Conservation (phyloP, 345 rosid species). For the Diplotaxis tenuifolia region DNA sequence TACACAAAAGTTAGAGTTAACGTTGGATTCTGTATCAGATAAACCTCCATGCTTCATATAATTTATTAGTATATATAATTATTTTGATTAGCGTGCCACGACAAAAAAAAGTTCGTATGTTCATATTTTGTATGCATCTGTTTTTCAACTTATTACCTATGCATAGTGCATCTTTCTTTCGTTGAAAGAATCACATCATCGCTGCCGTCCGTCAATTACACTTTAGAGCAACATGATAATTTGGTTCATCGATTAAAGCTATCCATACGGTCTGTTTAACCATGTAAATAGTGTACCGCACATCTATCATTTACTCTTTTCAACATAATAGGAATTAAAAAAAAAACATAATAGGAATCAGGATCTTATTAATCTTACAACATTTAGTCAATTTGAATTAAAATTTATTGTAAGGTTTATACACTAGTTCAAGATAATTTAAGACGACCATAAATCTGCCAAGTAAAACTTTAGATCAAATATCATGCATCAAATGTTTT, state of each 20-base stretch:
- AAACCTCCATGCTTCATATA: constrained; percentile 16
- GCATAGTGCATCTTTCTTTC: neutral
- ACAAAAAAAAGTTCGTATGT: neutral
- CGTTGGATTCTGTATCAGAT: constrained; percentile 29
- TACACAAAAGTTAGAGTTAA: constrained; percentile 23
- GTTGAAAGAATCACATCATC: neutral
- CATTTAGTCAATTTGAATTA: neutral
- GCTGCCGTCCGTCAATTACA: neutral
- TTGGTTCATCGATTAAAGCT: neutral
- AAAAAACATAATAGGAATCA: neutral
- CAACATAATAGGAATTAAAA: too few relatives aligned
- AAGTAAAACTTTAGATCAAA: neutral
- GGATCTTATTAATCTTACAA: neutral
- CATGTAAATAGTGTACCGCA: neutral
- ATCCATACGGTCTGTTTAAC: neutral
- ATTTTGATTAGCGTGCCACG: neutral
- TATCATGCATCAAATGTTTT: neutral
- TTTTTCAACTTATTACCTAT: constrained; percentile 8
- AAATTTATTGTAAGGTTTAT: neutral
- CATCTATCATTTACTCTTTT: neutral
- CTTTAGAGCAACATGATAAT: neutral
- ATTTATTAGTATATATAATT: neutral
- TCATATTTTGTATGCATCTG: neutral
- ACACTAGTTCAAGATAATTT: neutral
- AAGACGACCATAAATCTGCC: neutral